These are phyloP conservation scores for Rhizopogon vulgaris DNA, from an alignment of 768 basidiomycete genomes.

Conservation along the genomic window DNA sequence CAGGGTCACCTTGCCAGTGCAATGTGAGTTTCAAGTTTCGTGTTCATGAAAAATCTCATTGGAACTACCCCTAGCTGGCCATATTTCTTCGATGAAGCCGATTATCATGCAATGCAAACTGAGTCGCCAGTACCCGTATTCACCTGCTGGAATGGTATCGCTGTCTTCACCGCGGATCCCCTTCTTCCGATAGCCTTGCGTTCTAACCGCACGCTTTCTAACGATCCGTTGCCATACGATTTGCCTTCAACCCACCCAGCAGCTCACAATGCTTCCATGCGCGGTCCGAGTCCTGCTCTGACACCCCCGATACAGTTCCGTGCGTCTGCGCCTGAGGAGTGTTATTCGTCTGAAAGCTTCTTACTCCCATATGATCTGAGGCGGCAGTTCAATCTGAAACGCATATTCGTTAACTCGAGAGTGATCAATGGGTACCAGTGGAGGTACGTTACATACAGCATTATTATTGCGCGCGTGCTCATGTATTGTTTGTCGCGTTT, in stretches of 20 bases:
- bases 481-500: background rate
- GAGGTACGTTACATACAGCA: constrained; percentile 18
- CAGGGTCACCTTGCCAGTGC: constrained; percentile 18
- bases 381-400: constrained; percentile 30
- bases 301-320: constrained; percentile 30
- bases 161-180: constrained; percentile 34
- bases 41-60: background rate
- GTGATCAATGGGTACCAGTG: constrained; percentile 33
- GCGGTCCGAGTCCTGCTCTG: constrained; percentile 20
- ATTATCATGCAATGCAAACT: constrained; percentile 26
- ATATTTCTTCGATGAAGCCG: constrained; percentile 34
- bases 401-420: constrained; percentile 33
- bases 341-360: constrained; percentile 36
- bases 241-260: constrained; percentile 26
- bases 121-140: constrained; percentile 39
- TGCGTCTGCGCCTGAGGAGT: constrained; percentile 19
- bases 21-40: background rate
- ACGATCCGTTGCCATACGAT: constrained; percentile 19
- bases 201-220: constrained; percentile 30
- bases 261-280: constrained; percentile 8
- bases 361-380: constrained; percentile 37
- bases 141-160: constrained; percentile 42
- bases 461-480: background rate
- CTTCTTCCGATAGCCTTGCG: constrained; percentile 34
- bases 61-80: constrained; percentile 26